Base-by-base conservation (phyloP, 148 eudicot genomes). In the Camellia lanceoleosa region DNA sequence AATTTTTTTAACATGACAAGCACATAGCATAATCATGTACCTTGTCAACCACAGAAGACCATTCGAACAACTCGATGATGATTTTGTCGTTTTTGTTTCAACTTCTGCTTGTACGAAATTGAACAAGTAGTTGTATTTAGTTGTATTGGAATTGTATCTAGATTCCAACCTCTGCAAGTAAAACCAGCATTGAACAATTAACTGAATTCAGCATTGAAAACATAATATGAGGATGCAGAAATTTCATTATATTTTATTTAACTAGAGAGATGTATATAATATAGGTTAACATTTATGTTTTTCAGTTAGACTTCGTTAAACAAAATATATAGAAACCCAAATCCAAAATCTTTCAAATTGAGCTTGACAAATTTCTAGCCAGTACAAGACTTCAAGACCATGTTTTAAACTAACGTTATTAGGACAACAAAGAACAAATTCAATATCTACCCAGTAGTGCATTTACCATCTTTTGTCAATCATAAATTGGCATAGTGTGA, bases 41-140 rank as follows among this genome's bases (percentile, higher is more conserved):
- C 99, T 92, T 63, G 97, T 93, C 79, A 96, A 79, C 99, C 99
- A 95, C 62, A 96, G 97, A 76, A 96, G 91, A 74, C 94, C 99
- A 78, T 93, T 94, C 19, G 97, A 93, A 63, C 98, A 93, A 80
- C 99, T 96, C 43, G 97, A 91, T 80, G 98, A 96, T 80, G 93
- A 89, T 83, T 94, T 96, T 30, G 97, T 90, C 43, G 92, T 88
- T 83, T 90, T 89, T 71, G 89, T 90, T 88, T 96, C 98, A 56
- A 96, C 95, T 87, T 96, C 99, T 61, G 87, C 88, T 80, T 96
- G 90, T 78, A 96, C 92, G 78, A 93, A 82, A 67, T 81, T 89
- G 89, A 87, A 96, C 82, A 96, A 84, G 83, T 87, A 90, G 80
- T 91, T 96, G 82, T 87, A 96, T 84, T 86, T 96, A 72, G 88